These are phyloP conservation scores for Trichocomaceae sp. DNA, from an alignment of 2,329 filamentous ascomycete species.

Conservation along the genomic window DNA sequence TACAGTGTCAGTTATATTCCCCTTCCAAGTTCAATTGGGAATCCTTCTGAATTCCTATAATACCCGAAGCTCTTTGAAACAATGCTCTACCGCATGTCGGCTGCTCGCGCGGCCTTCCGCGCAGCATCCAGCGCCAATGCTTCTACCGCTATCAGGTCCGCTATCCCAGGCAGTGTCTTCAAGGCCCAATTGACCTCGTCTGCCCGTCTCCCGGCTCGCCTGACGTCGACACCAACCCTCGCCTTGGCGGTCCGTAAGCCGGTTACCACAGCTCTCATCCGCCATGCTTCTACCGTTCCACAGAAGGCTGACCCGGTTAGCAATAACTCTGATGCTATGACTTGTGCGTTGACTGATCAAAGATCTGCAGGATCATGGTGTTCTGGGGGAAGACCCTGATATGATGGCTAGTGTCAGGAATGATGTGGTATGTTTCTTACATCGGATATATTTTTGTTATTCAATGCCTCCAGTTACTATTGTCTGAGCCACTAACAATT, in stretches of 20 bases:
- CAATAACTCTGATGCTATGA: background rate
- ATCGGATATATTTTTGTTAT: conserved; percentile 5
- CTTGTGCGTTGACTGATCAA: conserved; percentile 5
- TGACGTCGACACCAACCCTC: conserved; percentile 32
- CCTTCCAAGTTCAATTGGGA: conserved; percentile 30
- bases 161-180: conserved; percentile 36
- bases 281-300: conserved; percentile 37
- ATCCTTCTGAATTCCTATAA: conserved; percentile 13
- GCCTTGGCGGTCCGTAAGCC: conserved; percentile 41
- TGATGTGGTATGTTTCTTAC: conserved; percentile 55
- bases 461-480: conserved; percentile 1
- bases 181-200: conserved; percentile 41
- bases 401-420: conserved; percentile 48
- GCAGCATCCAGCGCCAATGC: conserved; percentile 39
- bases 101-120: conserved; percentile 40
- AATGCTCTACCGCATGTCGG: conserved; percentile 43
- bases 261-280: conserved; percentile 43
- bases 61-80: conserved; percentile 29
- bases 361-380: conserved; percentile 15
- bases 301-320: conserved; percentile 42
- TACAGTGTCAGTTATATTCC: conserved; percentile 14
- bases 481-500: background rate
- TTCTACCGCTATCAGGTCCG: conserved; percentile 34
- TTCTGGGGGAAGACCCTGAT: conserved; percentile 37
- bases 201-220: conserved; percentile 32